A percentile compares a stretch with the other conserved stretches of the same genome.
Conservation (phyloP, 1,139 yeast species). For the Sugiyamaella novakii region DNA sequence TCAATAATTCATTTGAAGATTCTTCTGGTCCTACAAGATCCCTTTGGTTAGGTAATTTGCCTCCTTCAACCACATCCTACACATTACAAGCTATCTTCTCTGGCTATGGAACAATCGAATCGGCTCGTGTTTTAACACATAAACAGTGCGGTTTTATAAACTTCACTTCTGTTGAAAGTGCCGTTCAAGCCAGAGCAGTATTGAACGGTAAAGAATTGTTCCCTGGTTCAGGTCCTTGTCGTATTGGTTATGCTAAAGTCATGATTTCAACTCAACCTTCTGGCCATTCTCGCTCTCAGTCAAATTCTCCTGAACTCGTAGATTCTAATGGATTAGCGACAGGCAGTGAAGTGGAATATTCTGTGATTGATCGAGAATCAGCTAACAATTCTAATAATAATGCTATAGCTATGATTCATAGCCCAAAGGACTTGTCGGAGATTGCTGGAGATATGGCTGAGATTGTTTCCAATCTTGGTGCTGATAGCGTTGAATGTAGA, state of each 20-base stretch:
- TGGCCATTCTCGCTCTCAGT: conserved; percentile 14
- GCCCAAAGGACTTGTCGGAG: conserved; percentile 30
- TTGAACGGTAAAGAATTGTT: conserved; percentile 80
- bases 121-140: conserved; percentile 60
- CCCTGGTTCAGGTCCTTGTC: conserved; percentile 58
- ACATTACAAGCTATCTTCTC: conserved; percentile 50
- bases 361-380: conserved; percentile 10
- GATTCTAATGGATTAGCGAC: background rate
- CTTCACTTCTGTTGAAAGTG: conserved; percentile 68
- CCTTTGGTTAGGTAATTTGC: conserved; percentile 75
- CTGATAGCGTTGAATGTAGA: conserved; percentile 33
- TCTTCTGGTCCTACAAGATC: conserved; percentile 57
- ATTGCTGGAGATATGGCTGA: conserved; percentile 35
- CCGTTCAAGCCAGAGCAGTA: conserved; percentile 73
- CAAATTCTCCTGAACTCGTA: conserved; percentile 18
- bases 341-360: conserved; percentile 6
- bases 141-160: conserved; percentile 69
- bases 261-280: conserved; percentile 5
- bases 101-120: conserved; percentile 56
- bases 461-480: conserved; percentile 40
- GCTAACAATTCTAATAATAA: conserved; percentile 9
- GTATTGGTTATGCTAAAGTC: conserved; percentile 45
- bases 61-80: conserved; percentile 53
- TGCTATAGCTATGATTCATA: conserved; percentile 28
- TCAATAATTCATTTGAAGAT: conserved; percentile 14